Evolutionary conservation across 2,329 filamentous ascomycete genomes (phyloP).

Genomic region (Pyrenochaeta sp.): DNA sequence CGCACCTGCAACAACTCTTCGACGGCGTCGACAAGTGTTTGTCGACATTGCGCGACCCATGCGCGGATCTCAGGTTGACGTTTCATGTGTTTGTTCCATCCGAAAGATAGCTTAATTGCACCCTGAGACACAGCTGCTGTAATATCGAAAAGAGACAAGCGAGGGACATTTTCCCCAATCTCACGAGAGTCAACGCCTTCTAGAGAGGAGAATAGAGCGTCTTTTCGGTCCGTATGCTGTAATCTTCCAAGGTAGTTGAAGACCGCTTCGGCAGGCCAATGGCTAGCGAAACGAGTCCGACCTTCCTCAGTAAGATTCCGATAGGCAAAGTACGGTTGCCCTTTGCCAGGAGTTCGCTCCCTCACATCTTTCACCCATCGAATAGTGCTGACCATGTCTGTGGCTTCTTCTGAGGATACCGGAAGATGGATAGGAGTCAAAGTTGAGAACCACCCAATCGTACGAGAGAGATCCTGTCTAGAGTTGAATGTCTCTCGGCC

Average conservation of each 20-base stretch:
- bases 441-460: constrained; percentile 62
- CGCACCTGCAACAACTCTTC: constrained; percentile 39
- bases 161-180: constrained; percentile 36
- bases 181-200: constrained; percentile 32
- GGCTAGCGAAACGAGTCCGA: constrained; percentile 33
- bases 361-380: constrained; percentile 45
- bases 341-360: constrained; percentile 41
- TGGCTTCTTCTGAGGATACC: constrained; percentile 30
- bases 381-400: constrained; percentile 42
- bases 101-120: constrained; percentile 42
- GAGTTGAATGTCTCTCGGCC: constrained; percentile 57
- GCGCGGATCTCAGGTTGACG: constrained; percentile 36
- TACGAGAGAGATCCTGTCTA: constrained; percentile 58
- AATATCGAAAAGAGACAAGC: constrained; percentile 43
- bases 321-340: constrained; percentile 44
- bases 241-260: constrained; percentile 46
- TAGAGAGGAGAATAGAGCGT: constrained; percentile 35
- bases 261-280: constrained; percentile 45
- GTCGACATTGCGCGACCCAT: constrained; percentile 41
- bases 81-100: constrained; percentile 43
- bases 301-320: constrained; percentile 36
- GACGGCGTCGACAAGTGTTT: constrained; percentile 40
- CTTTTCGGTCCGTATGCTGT: constrained; percentile 42
- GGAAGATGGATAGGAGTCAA: constrained; percentile 40
- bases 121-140: constrained; percentile 41